phyloP scores from a whole-genome alignment of 2,329 filamentous ascomycete species.

The Raffaelea arxii region DNA sequence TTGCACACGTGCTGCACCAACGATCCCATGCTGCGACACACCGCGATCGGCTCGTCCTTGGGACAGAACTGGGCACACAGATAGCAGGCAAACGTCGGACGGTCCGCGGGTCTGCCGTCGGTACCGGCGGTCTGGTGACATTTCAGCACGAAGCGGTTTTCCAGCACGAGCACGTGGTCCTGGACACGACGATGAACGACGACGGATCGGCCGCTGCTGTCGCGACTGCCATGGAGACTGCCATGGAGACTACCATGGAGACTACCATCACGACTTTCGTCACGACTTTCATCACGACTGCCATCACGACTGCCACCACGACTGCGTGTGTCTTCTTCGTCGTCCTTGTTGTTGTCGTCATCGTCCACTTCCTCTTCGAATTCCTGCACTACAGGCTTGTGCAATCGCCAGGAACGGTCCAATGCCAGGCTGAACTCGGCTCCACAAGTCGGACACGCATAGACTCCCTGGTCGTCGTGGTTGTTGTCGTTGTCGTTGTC shows the following conservation, averaged over 20 bases:
- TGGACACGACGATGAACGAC: slow-evolving; percentile 10
- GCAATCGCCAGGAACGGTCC: slow-evolving; percentile 21
- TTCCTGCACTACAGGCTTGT: slow-evolving; percentile 13
- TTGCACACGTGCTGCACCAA: slow-evolving; percentile 22
- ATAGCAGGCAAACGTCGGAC: slow-evolving; percentile 20
- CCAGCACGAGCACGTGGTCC: slow-evolving; percentile 20
- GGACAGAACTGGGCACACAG: slow-evolving; percentile 17
- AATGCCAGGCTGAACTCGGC: slow-evolving; percentile 16
- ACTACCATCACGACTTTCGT: background rate
- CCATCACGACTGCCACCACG: too few species aligned
- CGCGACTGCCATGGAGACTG: background rate
- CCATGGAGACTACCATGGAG: background rate
- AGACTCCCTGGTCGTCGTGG: slow-evolving; percentile 27
- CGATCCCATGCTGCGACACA: slow-evolving; percentile 19
- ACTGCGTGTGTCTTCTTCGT: too few species aligned
- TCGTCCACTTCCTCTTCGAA: slow-evolving; percentile 5
- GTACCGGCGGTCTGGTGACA: slow-evolving; percentile 22
- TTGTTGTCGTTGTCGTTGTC: slow-evolving; percentile 46
- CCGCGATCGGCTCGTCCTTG: slow-evolving; percentile 13
- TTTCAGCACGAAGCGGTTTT: slow-evolving; percentile 25
- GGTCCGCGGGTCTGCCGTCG: background rate
- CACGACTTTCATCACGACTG: too few species aligned
- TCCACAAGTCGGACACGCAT: slow-evolving; percentile 18
- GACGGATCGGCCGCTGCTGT: background rate
- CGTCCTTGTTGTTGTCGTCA: background rate